Base-by-base conservation (phyloP, 345 rosid species). In the Populus pruinosa region DNA sequence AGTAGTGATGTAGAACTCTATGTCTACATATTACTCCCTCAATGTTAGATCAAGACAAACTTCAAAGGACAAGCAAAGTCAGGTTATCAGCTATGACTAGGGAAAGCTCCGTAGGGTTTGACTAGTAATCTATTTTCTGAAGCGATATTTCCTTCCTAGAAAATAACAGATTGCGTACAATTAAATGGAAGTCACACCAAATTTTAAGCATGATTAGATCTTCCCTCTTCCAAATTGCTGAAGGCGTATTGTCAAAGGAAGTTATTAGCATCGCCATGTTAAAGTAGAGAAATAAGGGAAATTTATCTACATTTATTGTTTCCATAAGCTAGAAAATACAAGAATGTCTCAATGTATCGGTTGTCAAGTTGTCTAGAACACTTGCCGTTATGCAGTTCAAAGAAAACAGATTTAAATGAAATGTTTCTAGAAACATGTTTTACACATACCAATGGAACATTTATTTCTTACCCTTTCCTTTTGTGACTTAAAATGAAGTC, bases 401-500 rank as follows among this genome's bases (percentile, higher is more conserved):
- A 68, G 75, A 55, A 70, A 76, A 61, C 63, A 36, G 74, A 76
- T 43, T 63, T 73, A 79, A 77, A 82, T 44, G 79, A 82, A 70
- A 61, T 38, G 66, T 69, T 69, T 47, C 77, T 69, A 41, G 76
- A 72, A 73, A 53, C 67, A 71, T 71, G 83, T 25, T 76, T 25
- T 76, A 72, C 36, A 75, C 53, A 76, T 36, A 67, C 69, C 8
- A 12, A 80, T 41, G 69, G 68, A 70, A 74, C 17, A 41, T 77
- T 75, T 76, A 67, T 72, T 39, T 79, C 77, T 88, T 67, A 95
- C 83, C 78, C 82, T 88, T 87, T 93, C 87, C 95, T 92, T 86
- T 89, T 95, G 62, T 85, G 81, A 65, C 92, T 92, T 69, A 85
- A 77, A 70, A 82, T 76, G 75, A 91, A 87, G 64, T 89, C 86